Conservation (phyloP, 176 grass and related monocot species). For the Oropetium thomaeum region DNA sequence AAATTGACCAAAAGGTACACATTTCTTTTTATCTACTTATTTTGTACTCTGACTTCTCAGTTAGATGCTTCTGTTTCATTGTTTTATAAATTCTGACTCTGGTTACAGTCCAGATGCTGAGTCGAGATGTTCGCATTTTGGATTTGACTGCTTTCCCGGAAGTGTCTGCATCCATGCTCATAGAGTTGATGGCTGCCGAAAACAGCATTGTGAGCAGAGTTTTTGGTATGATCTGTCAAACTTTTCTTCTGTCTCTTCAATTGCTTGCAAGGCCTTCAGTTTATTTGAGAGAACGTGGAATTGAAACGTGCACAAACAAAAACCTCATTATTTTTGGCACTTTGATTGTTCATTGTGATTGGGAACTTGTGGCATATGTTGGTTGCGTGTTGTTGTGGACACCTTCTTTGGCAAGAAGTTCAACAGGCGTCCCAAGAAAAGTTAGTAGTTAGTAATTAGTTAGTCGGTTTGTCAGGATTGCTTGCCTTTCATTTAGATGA, state of each 20-base stretch:
- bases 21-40: slow-evolving; percentile 41
- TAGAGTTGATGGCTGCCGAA: slow-evolving; percentile 66
- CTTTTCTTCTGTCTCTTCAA: slow-evolving; percentile 15
- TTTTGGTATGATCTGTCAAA: slow-evolving; percentile 67
- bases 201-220: slow-evolving; percentile 67
- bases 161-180: slow-evolving; percentile 58
- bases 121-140: slow-evolving; percentile 55
- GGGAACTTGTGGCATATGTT: slow-evolving; percentile 18
- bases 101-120: slow-evolving; percentile 99
- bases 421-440: too few species aligned
- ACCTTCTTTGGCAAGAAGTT: too few species aligned
- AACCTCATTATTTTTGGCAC: slow-evolving; percentile 4
- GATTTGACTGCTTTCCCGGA: slow-evolving; percentile 66
- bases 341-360: slow-evolving; percentile 13
- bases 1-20: slow-evolving; percentile 76
- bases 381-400: too few species aligned
- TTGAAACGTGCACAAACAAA: not conserved
- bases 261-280: not conserved
- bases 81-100: slow-evolving; percentile 75
- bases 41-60: slow-evolving; percentile 20
- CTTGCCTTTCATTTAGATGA: too few species aligned
- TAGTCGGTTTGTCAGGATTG: too few species aligned
- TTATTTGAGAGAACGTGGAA: not conserved
- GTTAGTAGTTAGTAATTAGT: too few species aligned
- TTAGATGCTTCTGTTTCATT: slow-evolving; percentile 16